These are phyloP conservation scores for Linderniella brevidens DNA, from an alignment of 257 asterid genomes.

Conservation along the genomic window DNA sequence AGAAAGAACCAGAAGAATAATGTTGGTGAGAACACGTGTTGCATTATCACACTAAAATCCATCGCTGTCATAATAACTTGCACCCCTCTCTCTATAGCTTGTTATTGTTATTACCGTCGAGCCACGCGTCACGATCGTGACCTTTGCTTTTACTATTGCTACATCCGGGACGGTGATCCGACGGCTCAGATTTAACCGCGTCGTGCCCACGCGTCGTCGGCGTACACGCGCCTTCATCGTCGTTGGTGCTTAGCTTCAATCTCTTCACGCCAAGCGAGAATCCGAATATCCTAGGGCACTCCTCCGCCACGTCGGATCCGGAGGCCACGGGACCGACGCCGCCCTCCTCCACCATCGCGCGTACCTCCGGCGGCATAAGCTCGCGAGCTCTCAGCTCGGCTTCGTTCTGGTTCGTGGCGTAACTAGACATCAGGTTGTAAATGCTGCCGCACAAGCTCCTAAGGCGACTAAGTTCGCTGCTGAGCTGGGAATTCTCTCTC, in stretches of 20 bases:
- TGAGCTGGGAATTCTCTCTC: conserved; percentile 47
- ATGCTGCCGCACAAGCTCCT: conserved; percentile 39
- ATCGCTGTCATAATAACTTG: too few relatives aligned
- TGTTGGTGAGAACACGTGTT: too few relatives aligned
- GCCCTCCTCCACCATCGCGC: conserved; percentile 10
- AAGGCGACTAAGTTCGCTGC: conserved; percentile 29
- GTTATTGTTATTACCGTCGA: too few relatives aligned
- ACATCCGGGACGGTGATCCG: conserved; percentile 6
- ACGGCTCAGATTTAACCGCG: conserved; percentile 36
- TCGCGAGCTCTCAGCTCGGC: neutral
- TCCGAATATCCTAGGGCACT: conserved; percentile 48
- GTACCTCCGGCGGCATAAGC: conserved; percentile 13
- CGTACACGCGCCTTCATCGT: conserved; percentile 7
- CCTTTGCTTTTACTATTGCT: conserved; percentile 13
- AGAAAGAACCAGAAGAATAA: too few relatives aligned
- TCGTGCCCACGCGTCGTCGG: conserved; percentile 9
- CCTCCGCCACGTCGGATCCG: conserved; percentile 8
- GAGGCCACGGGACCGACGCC: neutral
- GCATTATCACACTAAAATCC: too few relatives aligned
- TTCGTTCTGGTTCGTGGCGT: conserved; percentile 17
- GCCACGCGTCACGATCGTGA: conserved; percentile 8
- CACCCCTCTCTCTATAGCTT: too few relatives aligned
- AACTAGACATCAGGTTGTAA: conserved; percentile 40
- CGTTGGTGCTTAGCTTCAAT: conserved; percentile 16
- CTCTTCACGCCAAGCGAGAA: conserved; percentile 45